phyloP scores from a whole-genome alignment of 139 green algal genomes.

The Mychonastes homosphaera region DNA sequence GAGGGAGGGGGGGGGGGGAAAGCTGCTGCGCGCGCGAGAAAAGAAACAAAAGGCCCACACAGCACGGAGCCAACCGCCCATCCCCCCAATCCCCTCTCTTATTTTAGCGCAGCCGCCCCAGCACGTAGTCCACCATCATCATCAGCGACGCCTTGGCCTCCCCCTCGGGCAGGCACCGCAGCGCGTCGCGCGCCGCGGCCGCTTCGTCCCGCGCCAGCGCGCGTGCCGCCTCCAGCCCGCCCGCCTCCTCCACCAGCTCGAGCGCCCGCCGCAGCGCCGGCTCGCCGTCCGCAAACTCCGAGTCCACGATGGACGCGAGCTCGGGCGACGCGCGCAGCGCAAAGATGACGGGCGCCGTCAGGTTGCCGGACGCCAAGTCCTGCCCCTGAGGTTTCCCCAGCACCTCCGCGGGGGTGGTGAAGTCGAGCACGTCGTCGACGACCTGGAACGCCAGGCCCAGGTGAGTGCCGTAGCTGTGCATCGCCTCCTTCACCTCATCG shows the following conservation, averaged over 20 bases:
- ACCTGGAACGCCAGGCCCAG: constrained; percentile 95
- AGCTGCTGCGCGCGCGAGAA: no score
- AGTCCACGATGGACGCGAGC: constrained; percentile 52
- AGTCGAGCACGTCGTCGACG: constrained; percentile 98
- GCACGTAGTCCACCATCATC: constrained; percentile 90
- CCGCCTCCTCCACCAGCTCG: constrained; percentile 60
- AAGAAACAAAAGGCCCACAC: no score
- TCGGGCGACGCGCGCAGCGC: constrained; percentile 55
- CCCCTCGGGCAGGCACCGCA: constrained; percentile 64
- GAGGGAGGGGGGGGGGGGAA: no score
- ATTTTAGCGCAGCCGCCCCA: constrained; percentile 90
- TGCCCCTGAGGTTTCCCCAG: constrained; percentile 94
- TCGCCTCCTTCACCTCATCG: constrained; percentile 65
- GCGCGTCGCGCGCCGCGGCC: constrained; percentile 44
- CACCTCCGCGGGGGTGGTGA: constrained; percentile 86
- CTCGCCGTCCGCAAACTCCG: constrained; percentile 71
- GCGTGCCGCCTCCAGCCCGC: constrained; percentile 42
- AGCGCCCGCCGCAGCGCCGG: constrained; percentile 68
- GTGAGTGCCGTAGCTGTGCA: constrained; percentile 95
- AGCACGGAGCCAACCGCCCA: no score
- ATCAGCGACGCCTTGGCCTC: constrained; percentile 65
- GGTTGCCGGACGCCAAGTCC: constrained; percentile 90
- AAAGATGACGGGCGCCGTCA: constrained; percentile 91
- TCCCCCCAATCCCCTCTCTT: no score
- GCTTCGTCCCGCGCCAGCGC: constrained; percentile 62